A percentile compares a stretch with the other conserved stretches of the same genome.
These are phyloP conservation scores for Boletus rufocinnamomeus DNA, from an alignment of 768 basidiomycete genomes.

Conservation along the genomic window DNA sequence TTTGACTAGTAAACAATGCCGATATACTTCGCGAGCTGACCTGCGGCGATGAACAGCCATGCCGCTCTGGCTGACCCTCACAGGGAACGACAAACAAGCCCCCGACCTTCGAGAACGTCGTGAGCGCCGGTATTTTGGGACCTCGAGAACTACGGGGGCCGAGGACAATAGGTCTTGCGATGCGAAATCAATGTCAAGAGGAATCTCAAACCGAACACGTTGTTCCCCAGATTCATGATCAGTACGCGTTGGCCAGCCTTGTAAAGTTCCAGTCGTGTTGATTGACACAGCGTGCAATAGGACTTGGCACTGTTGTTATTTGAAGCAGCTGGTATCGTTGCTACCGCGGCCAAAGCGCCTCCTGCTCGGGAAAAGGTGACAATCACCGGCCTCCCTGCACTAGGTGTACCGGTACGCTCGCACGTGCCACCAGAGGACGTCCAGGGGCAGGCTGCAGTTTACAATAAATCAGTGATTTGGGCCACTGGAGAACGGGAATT, in stretches of 20 bases:
- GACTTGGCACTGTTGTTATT: constrained; percentile 44
- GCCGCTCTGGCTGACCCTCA: constrained; percentile 48
- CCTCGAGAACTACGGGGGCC: constrained; percentile 24
- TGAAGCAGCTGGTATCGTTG: constrained; percentile 44
- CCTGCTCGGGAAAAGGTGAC: constrained; percentile 42
- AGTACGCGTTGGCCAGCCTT: constrained; percentile 36
- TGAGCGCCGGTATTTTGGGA: constrained; percentile 52
- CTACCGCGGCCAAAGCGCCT: constrained; percentile 22
- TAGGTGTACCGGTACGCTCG: constrained; percentile 43
- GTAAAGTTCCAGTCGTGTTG: neutral
- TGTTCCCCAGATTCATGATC: constrained; percentile 47
- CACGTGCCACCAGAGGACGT: constrained; percentile 55
- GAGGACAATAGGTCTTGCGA: constrained; percentile 39
- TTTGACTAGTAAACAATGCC: neutral
- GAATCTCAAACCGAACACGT: constrained; percentile 43
- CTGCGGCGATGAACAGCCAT: constrained; percentile 52
- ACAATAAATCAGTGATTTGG: constrained; percentile 48
- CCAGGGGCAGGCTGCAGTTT: constrained; percentile 43
- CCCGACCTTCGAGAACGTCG: constrained; percentile 44
- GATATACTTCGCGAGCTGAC: constrained; percentile 38
- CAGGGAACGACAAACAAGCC: constrained; percentile 44
- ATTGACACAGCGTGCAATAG: constrained; percentile 37
- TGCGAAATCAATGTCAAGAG: constrained; percentile 53
- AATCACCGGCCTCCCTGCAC: constrained; percentile 41
- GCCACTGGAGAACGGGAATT: constrained; percentile 56